phyloP scores from a whole-genome alignment of 331 rosid genomes.

The Pyrus hybrid region DNA sequence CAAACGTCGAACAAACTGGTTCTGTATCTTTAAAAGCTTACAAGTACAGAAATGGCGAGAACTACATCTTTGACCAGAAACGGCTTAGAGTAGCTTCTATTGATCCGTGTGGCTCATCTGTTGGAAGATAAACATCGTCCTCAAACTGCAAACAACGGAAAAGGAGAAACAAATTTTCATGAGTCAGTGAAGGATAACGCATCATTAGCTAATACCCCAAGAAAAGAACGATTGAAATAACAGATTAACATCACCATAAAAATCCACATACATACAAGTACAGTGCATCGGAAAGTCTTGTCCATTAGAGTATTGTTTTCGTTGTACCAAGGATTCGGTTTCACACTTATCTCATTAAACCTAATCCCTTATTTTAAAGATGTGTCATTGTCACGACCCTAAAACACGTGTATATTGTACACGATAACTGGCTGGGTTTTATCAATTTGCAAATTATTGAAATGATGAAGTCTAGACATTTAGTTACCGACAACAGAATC shows the following conservation, averaged over 20 bases:
- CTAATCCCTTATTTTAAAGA: background rate
- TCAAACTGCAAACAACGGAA: slow-evolving; percentile 51
- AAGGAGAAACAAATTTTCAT: background rate
- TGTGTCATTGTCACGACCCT: background rate
- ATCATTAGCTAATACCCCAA: background rate
- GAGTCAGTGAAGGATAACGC: background rate
- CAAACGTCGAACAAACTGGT: too few species aligned
- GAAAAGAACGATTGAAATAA: background rate
- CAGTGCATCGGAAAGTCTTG: background rate
- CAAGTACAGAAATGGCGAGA: background rate
- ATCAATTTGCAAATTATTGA: background rate
- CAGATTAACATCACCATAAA: background rate
- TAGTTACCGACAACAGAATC: background rate
- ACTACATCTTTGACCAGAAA: slow-evolving; percentile 61
- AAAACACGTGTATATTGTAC: background rate
- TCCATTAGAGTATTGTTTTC: background rate
- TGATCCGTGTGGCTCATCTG: slow-evolving; percentile 93
- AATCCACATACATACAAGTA: background rate
- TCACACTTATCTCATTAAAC: background rate
- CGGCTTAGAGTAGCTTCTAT: slow-evolving; percentile 86
- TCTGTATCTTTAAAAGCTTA: background rate
- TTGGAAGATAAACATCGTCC: slow-evolving; percentile 86
- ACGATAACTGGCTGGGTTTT: background rate
- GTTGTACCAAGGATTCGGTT: background rate
- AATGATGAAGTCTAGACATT: background rate